Percentiles rank a stretch among this genome's conserved stretches.
Evolutionary conservation across 768 basidiomycete genomes (phyloP).

Genomic region (Boletus sp.): DNA sequence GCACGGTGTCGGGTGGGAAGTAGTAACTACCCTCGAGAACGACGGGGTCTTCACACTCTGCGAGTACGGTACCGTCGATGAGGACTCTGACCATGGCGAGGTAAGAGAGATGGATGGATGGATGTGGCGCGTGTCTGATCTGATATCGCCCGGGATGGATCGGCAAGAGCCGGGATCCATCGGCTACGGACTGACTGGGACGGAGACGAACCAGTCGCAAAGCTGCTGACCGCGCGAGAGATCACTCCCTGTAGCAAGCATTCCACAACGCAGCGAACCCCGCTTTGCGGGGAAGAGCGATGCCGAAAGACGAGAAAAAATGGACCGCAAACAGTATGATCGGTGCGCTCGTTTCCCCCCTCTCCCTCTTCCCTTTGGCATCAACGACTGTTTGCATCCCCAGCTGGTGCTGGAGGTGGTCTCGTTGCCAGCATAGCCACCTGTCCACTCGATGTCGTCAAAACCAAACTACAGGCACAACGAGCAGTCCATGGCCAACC

Average conservation of each 20-base stretch:
- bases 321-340: conserved; percentile 81
- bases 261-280: conserved; percentile 28
- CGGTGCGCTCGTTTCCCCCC: conserved; percentile 43
- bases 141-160: neutral
- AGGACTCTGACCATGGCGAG: conserved; percentile 45
- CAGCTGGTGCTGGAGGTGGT: conserved; percentile 94
- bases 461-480: conserved; percentile 97
- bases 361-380: neutral
- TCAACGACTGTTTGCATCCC: neutral
- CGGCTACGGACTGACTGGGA: neutral
- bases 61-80: conserved; percentile 50
- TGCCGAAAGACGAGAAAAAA: conserved; percentile 56
- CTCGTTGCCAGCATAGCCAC: conserved; percentile 90
- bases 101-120: neutral
- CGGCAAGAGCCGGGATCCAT: conserved; percentile 22
- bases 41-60: conserved; percentile 53
- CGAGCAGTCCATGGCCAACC: conserved; percentile 61
- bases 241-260: neutral
- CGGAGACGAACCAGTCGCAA: neutral
- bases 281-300: conserved; percentile 63
- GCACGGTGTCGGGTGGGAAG: conserved; percentile 60
- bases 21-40: conserved; percentile 70
- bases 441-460: conserved; percentile 96
- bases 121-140: neutral
- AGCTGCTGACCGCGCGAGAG: neutral